Conservation (phyloP, 2,329 filamentous ascomycete genomes). For the Apiospora saccharicola region DNA sequence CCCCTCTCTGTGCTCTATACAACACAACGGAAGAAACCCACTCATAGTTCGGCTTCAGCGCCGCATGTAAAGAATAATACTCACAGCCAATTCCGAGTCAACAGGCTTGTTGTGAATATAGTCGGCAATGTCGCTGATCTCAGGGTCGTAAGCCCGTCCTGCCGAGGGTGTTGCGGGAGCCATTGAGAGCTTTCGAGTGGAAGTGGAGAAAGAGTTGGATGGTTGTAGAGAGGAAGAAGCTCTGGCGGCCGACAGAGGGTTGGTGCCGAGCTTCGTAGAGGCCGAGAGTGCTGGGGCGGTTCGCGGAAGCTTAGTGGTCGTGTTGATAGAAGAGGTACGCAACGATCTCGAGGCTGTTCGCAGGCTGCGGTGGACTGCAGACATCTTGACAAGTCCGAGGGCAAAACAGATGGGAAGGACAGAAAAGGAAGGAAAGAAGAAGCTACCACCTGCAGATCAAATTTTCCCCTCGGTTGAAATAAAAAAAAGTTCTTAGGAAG, state of each 20-base stretch:
- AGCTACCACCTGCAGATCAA: background rate
- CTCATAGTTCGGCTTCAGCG: background rate
- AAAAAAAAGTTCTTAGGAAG: background rate
- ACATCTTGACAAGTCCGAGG: slow-evolving; percentile 48
- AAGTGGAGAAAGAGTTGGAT: slow-evolving; percentile 55
- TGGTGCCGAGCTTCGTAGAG: slow-evolving; percentile 38
- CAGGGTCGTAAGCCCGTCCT: slow-evolving; percentile 78
- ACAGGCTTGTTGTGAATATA: slow-evolving; percentile 95
- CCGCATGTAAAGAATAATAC: slow-evolving; percentile 44
- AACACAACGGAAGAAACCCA: background rate
- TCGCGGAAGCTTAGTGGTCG: slow-evolving; percentile 38
- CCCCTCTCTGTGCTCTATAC: background rate
- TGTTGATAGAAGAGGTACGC: slow-evolving; percentile 50
- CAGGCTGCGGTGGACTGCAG: slow-evolving; percentile 61
- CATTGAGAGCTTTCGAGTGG: slow-evolving; percentile 54
- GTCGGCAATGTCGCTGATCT: slow-evolving; percentile 93
- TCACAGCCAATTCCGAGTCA: slow-evolving; percentile 89
- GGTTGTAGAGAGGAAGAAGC: slow-evolving; percentile 44
- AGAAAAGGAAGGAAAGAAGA: background rate
- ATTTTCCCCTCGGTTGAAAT: background rate
- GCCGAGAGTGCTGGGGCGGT: slow-evolving; percentile 42
- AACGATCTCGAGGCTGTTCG: slow-evolving; percentile 63
- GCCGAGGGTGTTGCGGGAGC: slow-evolving; percentile 59
- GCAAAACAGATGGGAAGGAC: background rate
- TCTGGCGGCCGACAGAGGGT: slow-evolving; percentile 36